Evolutionary conservation across 2,329 filamentous ascomycete species (phyloP).

Genomic region (Phaeoacremonium minimum): DNA sequence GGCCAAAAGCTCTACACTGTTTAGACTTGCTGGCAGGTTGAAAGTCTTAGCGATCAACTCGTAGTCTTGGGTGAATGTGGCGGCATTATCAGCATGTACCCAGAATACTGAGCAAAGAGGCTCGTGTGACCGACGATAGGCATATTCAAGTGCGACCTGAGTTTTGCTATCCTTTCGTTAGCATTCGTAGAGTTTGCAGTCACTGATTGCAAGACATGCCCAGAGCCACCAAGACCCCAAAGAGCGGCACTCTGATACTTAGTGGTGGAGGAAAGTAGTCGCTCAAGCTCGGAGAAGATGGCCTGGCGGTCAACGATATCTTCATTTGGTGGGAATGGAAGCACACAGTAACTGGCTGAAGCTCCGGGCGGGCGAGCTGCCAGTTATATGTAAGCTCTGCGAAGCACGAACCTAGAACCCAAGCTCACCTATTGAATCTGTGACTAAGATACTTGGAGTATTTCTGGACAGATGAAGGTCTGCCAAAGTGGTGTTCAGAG

Average conservation of each 20-base stretch:
- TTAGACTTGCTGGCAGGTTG: conserved; percentile 12
- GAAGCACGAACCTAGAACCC: too few species aligned
- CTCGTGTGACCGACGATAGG: conserved; percentile 17
- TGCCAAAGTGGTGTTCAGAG: too few species aligned
- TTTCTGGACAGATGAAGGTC: too few species aligned
- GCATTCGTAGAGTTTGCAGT: background rate
- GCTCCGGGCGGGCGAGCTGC: too few species aligned
- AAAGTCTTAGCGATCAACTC: conserved; percentile 20
- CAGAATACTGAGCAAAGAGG: conserved; percentile 26
- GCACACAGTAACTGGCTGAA: too few species aligned
- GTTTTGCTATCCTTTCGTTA: conserved; percentile 26
- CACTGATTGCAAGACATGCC: conserved; percentile 13
- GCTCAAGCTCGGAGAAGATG: conserved; percentile 13
- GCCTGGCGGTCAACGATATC: conserved; percentile 15
- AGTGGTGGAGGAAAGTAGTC: conserved; percentile 10
- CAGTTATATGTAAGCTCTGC: too few species aligned
- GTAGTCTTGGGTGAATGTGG: conserved; percentile 24
- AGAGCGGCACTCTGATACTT: conserved; percentile 15
- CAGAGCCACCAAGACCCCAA: conserved; percentile 20
- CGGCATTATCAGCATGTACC: conserved; percentile 27
- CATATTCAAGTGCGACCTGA: conserved; percentile 29
- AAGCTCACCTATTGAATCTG: too few species aligned
- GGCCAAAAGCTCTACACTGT: conserved; percentile 13
- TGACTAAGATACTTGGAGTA: too few species aligned
- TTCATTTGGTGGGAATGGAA: conserved; percentile 18